Evolutionary conservation across 345 rosid genomes (phyloP), one percentile per base, ranked within the genome.

Genomic region (Eucalyptus microcorys): DNA sequence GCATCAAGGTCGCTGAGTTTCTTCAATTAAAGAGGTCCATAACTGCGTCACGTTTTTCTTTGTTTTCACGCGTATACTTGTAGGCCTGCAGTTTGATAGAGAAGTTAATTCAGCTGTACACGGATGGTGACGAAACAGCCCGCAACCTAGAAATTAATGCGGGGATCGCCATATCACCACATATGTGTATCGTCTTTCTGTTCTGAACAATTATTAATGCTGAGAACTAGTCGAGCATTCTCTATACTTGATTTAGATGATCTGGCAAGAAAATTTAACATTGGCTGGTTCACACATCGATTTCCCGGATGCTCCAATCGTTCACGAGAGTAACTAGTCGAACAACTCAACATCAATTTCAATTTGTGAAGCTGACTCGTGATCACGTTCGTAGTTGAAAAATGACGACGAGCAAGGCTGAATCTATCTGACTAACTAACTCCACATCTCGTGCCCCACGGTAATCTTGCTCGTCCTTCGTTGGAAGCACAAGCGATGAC

Each of bases 91-190:
- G 3, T 64, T 64, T 15, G 76, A n/a, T 64, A 30, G 37, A 64
- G 76, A n/a, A 64, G 19, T 64, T 4, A 1, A 32, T 68, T 9
- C 24, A 19, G 7, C 22, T 68, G 43, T 68, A 32, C 43, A 34
- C 5, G 2, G 11, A 68, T 6, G 13, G 7, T 4, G 12, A 19
- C 7, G 13, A 34, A 32, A 68, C 13, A 0, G 13, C 19, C 42
- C 24, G 40, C 3, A 34, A 32, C 43, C 42, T 34, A 32, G 80
- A 68, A 68, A 8, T 8, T 68, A 13, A 68, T 16, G 80, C 6
- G 3, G 24, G 22, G 43, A 68, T 34, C 13, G 7, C 42, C 13
- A 0, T 13, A 68, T 68, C 42, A 32, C 17, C 24, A 68, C 80
- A 34, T 5, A 32, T 8, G 24, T 13, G 42, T 32, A 17, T 68